Percentiles rank a stretch among this genome's conserved stretches.
Evolutionary conservation across 352 stramenopile genomes (phyloP).

Genomic region (Pythium brachiatum): DNA sequence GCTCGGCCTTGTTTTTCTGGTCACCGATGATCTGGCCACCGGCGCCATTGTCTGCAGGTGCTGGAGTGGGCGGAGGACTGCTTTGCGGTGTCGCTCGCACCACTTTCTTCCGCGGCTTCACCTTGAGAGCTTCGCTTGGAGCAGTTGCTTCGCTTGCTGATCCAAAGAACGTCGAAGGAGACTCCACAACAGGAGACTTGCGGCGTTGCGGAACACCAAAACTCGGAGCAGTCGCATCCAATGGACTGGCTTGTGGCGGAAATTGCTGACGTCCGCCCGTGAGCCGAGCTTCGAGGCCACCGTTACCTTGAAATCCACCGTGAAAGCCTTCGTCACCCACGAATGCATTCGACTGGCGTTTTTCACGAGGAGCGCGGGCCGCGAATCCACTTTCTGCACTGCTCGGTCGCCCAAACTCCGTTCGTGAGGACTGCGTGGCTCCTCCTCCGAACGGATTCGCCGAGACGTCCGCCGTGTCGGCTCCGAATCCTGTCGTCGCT

Average conservation of each 20-base stretch:
- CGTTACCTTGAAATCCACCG: conserved; percentile 2
- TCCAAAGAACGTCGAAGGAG: background rate
- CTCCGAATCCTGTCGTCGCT: background rate
- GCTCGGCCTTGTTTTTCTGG: conserved; percentile 48
- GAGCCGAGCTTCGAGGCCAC: conserved; percentile 19
- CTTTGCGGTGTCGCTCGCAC: conserved; percentile 7
- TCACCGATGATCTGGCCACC: conserved; percentile 24
- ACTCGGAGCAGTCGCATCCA: background rate
- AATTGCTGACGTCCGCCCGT: conserved; percentile 5
- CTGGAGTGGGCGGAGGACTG: conserved; percentile 17
- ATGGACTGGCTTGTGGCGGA: background rate
- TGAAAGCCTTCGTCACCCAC: background rate
- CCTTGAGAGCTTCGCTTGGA: background rate
- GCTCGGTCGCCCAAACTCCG: conserved; percentile 13
- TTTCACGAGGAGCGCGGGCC: conserved; percentile 10
- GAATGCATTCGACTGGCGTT: conserved; percentile 12
- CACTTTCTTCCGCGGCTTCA: conserved; percentile 23
- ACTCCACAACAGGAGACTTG: background rate
- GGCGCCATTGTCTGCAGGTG: background rate
- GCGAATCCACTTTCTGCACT: background rate
- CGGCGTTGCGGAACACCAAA: conserved; percentile 9
- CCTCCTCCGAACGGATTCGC: conserved; percentile 17
- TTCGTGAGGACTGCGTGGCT: background rate
- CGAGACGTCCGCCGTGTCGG: background rate
- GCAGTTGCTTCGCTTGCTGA: background rate